Evolutionary conservation across 2,329 filamentous ascomycete species (phyloP).

Genomic region (Raffaelea albimanens): DNA sequence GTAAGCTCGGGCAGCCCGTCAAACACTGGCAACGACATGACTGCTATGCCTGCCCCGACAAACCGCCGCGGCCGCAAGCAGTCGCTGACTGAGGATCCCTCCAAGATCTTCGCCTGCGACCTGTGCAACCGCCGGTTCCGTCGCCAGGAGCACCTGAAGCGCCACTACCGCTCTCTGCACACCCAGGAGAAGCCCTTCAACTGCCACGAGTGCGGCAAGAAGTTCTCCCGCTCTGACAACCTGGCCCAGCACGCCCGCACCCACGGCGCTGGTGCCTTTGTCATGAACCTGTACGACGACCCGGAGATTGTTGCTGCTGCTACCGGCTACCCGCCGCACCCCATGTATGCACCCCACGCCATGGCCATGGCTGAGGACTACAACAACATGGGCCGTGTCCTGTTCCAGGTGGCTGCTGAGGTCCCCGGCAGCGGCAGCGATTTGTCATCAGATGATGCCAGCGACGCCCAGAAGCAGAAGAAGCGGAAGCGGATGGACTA

Average conservation of each 20-base stretch:
- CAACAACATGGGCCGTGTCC: constrained; percentile 60
- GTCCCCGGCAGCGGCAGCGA: constrained; percentile 57
- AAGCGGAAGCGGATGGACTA: constrained; percentile 70
- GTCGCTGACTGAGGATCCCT: constrained; percentile 92
- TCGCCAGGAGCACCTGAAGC: constrained; percentile 96
- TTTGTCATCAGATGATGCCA: constrained; percentile 44
- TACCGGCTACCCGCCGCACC: constrained; percentile 13
- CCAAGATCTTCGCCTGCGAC: constrained; percentile 96
- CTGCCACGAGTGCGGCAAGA: constrained; percentile 96
- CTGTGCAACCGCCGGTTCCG: constrained; percentile 96
- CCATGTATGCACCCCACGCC: constrained; percentile 26
- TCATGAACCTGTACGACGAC: constrained; percentile 79
- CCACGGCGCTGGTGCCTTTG: constrained; percentile 79
- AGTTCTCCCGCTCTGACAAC: constrained; percentile 97
- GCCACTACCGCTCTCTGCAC: constrained; percentile 96
- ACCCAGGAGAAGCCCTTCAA: constrained; percentile 98
- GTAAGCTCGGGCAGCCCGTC: constrained; percentile 24
- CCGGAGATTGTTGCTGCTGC: constrained; percentile 38
- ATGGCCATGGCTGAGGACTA: constrained; percentile 48
- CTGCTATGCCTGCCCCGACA: constrained; percentile 45
- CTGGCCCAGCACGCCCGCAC: constrained; percentile 92
- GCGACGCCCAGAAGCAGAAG: constrained; percentile 51
- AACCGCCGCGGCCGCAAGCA: constrained; percentile 97
- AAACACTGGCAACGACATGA: constrained; percentile 19
- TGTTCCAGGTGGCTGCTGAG: constrained; percentile 73